Percentiles rank a stretch among this genome's conserved stretches.
Conservation (phyloP, 495 filamentous ascomycete species). For the Penicillium mononematosum region DNA sequence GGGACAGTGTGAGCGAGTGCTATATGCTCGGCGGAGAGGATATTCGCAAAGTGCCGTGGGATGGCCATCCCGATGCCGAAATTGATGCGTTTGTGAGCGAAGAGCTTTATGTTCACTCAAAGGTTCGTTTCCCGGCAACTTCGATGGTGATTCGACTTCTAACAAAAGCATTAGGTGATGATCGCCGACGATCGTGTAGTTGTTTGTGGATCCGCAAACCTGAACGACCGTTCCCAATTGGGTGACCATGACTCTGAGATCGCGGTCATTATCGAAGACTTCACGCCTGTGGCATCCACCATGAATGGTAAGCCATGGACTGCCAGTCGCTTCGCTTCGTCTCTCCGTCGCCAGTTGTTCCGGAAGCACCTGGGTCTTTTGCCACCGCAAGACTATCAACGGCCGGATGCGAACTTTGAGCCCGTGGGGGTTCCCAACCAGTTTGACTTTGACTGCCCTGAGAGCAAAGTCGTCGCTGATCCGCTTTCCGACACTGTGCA, state of each 20-base stretch:
- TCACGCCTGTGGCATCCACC: slow-evolving; percentile 59
- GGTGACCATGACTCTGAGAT: slow-evolving; percentile 85
- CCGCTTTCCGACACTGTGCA: slow-evolving; percentile 67
- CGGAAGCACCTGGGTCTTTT: slow-evolving; percentile 90
- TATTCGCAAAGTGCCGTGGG: slow-evolving; percentile 78
- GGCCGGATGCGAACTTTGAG: slow-evolving; percentile 68
- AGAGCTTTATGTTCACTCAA: slow-evolving; percentile 91
- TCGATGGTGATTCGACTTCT: slow-evolving; percentile 4
- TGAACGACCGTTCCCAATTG: slow-evolving; percentile 93
- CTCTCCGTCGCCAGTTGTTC: slow-evolving; percentile 80
- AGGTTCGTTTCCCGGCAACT: slow-evolving; percentile 45
- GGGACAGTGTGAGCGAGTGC: slow-evolving; percentile 77
- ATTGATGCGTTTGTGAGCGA: slow-evolving; percentile 89
- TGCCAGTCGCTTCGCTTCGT: slow-evolving; percentile 77
- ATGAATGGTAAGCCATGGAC: slow-evolving; percentile 72
- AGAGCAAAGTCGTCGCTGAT: slow-evolving; percentile 74
- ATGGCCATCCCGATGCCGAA: slow-evolving; percentile 64
- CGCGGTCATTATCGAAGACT: slow-evolving; percentile 79
- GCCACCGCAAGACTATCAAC: slow-evolving; percentile 64
- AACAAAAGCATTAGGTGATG: slow-evolving; percentile 54
- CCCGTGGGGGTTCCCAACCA: slow-evolving; percentile 70
- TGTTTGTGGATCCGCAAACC: slow-evolving; percentile 88
- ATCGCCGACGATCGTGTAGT: slow-evolving; percentile 89
- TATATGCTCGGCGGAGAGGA: slow-evolving; percentile 82
- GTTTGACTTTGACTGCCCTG: slow-evolving; percentile 77